These are phyloP conservation scores for Fusarium armeniacum DNA, from an alignment of 2,329 filamentous ascomycete species.

Conservation along the genomic window DNA sequence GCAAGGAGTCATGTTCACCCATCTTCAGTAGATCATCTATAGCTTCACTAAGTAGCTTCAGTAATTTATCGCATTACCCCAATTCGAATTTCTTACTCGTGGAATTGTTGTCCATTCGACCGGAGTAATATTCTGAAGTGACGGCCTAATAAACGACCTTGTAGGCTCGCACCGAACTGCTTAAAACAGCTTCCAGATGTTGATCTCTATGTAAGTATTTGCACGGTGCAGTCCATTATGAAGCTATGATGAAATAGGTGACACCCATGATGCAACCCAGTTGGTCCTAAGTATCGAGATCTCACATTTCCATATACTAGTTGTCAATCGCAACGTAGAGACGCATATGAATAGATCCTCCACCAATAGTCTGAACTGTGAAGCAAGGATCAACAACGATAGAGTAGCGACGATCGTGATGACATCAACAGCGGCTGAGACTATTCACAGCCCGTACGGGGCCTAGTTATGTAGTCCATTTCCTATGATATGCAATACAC, in stretches of 20 bases:
- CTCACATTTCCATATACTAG: neutral
- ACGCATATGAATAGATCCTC: neutral
- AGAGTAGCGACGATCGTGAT: neutral
- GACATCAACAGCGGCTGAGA: slow-evolving; percentile 2
- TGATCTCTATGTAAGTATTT: slow-evolving; percentile 24
- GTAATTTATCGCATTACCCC: neutral
- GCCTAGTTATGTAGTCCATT: neutral
- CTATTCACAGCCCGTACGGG: neutral
- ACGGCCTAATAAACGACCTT: neutral
- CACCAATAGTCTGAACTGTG: neutral
- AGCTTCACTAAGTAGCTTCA: neutral
- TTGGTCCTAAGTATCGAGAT: slow-evolving; percentile 19
- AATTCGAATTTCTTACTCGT: slow-evolving; percentile 19
- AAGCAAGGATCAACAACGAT: neutral
- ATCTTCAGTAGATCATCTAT: slow-evolving; percentile 19
- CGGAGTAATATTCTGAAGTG: neutral
- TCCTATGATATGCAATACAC: neutral
- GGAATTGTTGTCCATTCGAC: slow-evolving; percentile 20
- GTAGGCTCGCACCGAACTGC: slow-evolving; percentile 7
- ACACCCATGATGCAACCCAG: slow-evolving; percentile 27
- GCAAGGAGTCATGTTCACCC: slow-evolving; percentile 18
- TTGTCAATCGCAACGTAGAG: slow-evolving; percentile 2
- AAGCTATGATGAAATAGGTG: slow-evolving; percentile 19
- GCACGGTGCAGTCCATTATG: neutral
- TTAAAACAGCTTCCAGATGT: slow-evolving; percentile 20